A percentile compares a stretch with the other conserved stretches of the same genome.
These are phyloP conservation scores for Chytriomyces hyalinus DNA, from an alignment of 192 early-diverging fungal species.

Conservation along the genomic window DNA sequence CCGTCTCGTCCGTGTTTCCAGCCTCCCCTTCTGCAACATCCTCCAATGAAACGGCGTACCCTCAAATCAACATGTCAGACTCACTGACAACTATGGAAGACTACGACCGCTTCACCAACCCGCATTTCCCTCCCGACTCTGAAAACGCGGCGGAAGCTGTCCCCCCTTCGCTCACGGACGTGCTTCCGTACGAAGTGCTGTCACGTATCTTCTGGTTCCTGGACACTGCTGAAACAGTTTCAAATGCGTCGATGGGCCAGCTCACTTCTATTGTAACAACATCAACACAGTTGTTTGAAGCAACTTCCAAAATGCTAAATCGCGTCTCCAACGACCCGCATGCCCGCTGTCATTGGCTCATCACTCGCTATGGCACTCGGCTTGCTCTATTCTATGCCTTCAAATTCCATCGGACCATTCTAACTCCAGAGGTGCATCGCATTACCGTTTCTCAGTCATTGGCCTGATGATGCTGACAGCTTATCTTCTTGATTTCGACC, in stretches of 20 bases:
- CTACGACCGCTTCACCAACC: slow-evolving; percentile 2
- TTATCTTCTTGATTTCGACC: slow-evolving; percentile 2
- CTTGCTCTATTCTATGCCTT: slow-evolving; percentile 47
- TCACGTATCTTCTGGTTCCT: slow-evolving; percentile 42
- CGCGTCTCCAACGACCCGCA: slow-evolving; percentile 46
- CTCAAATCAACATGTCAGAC: not conserved
- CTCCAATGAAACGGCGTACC: not conserved
- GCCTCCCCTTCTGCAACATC: not conserved
- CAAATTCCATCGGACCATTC: slow-evolving; percentile 32
- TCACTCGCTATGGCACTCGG: slow-evolving; percentile 35
- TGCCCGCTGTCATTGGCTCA: slow-evolving; percentile 34
- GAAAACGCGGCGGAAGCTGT: not conserved
- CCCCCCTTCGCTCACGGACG: not conserved
- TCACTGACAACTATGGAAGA: slow-evolving; percentile 1
- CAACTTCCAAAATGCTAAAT: slow-evolving; percentile 32
- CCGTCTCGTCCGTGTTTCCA: slow-evolving; percentile 10
- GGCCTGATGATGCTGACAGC: not conserved
- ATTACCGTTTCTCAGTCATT: not conserved
- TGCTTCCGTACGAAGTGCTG: slow-evolving; percentile 43
- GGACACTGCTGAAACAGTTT: slow-evolving; percentile 28
- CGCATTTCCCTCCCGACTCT: slow-evolving; percentile 4
- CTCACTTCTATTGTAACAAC: not conserved
- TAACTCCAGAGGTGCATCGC: slow-evolving; percentile 29
- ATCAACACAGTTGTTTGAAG: slow-evolving; percentile 31
- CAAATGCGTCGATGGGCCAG: slow-evolving; percentile 12